Evolutionary conservation across 345 rosid species (phyloP).

Genomic region (Eucalyptus erythrocorys): DNA sequence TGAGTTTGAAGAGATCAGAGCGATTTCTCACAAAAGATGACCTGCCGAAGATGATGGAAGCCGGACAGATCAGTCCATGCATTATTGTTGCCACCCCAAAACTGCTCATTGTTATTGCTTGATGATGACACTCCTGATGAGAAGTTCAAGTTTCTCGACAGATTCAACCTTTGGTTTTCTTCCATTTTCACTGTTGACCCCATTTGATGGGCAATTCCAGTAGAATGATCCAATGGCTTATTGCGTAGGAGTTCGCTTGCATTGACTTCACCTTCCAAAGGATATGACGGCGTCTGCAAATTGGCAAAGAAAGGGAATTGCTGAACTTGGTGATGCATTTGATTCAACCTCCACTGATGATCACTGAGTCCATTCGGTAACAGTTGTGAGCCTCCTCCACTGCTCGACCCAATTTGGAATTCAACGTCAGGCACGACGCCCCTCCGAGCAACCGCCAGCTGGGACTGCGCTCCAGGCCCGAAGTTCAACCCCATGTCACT

Average conservation of each 20-base stretch:
- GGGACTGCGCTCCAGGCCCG: background rate
- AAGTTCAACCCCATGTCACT: conserved; percentile 14
- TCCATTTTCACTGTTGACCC: conserved; percentile 24
- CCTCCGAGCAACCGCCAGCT: conserved; percentile 7
- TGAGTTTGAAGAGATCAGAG: background rate
- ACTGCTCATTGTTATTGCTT: background rate
- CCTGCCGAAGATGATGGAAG: conserved; percentile 26
- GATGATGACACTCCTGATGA: conserved; percentile 6
- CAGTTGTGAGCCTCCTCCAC: conserved; percentile 2
- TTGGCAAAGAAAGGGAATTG: conserved; percentile 29
- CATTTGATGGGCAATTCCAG: background rate
- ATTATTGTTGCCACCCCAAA: conserved; percentile 19
- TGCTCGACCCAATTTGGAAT: conserved; percentile 11
- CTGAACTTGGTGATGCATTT: background rate
- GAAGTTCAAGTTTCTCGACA: conserved; percentile 30
- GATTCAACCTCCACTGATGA: conserved; percentile 1
- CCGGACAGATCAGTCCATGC: conserved; percentile 49
- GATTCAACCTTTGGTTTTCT: conserved; percentile 21
- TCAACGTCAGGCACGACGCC: conserved; percentile 1
- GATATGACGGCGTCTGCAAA: conserved; percentile 10
- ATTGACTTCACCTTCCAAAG: conserved; percentile 11
- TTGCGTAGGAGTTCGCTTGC: conserved; percentile 2
- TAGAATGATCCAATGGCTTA: conserved; percentile 10
- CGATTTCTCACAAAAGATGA: conserved; percentile 22
- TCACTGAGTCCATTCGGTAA: conserved; percentile 9